phyloP scores from a whole-genome alignment of 768 basidiomycete genomes.

The Glaciozyma antarctica region DNA sequence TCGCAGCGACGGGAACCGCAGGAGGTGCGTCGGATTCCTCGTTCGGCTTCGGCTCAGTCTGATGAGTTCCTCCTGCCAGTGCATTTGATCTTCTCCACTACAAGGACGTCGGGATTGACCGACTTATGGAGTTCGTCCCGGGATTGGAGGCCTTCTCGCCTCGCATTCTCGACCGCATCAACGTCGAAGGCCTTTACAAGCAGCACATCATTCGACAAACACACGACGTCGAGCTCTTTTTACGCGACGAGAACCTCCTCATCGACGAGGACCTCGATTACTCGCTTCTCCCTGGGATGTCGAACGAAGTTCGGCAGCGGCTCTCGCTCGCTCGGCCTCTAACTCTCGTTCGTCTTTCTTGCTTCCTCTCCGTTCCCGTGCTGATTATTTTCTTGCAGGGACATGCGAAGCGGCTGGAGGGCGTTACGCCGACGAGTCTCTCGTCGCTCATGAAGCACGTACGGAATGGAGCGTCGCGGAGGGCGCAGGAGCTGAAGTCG shows the following conservation, averaged over 20 bases:
- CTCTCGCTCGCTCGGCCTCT: constrained; percentile 54
- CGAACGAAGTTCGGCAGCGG: constrained; percentile 63
- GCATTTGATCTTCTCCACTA: constrained; percentile 64
- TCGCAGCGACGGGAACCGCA: constrained; percentile 43
- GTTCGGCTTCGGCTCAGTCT: no score
- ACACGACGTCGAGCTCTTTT: constrained; percentile 63
- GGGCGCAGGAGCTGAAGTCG: neutral
- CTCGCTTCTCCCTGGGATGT: constrained; percentile 54
- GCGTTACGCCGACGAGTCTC: constrained; percentile 75
- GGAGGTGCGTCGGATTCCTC: constrained; percentile 41
- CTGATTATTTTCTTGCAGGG: constrained; percentile 47
- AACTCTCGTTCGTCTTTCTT: constrained; percentile 50
- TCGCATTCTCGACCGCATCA: constrained; percentile 51
- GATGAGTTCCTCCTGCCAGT: constrained; percentile 45
- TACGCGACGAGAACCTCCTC: constrained; percentile 61
- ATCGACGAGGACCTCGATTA: constrained; percentile 69
- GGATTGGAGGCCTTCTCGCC: constrained; percentile 49
- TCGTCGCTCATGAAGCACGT: constrained; percentile 60
- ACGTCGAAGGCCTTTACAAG: constrained; percentile 54
- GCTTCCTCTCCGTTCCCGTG: neutral
- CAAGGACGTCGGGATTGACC: constrained; percentile 46
- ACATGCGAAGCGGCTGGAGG: constrained; percentile 86
- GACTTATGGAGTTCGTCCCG: constrained; percentile 47
- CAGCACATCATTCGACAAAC: constrained; percentile 53
- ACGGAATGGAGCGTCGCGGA: constrained; percentile 1